Evolutionary conservation across 2,329 filamentous ascomycete species (phyloP), one percentile per base, ranked within the genome.

Genomic region (Cephalotrichum gorgonifer): DNA sequence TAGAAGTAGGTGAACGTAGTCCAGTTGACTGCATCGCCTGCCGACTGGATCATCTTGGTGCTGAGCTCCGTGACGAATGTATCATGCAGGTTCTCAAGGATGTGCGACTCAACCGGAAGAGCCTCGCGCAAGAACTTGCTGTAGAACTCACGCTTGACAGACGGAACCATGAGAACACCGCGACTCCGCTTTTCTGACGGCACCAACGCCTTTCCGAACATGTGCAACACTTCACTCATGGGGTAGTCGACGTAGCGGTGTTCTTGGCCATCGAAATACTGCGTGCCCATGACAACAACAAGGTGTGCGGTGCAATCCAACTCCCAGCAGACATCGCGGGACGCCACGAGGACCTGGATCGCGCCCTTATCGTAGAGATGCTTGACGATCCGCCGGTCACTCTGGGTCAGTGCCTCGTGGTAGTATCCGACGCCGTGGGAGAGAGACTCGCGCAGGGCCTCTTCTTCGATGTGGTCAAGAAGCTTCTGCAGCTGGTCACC

Each of bases 1-100:
- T 98, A 98, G 70, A 97, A 96, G 71, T 95, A 98, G 11, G 91
- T 96, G 63, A 96, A 97, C 0, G 93, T 97, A 33, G 89, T 88
- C 93, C 93, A 98, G 67, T 95, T 94, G 56, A 98, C 90, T 11
- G 91, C 93, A 68, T 97, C 91, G 58, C 97, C 93, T 14, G 89
- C 95, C 12, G 90, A 95, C 58, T 88, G 82, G 52, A 98, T 93
- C 64, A 90, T 95, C 72, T 89, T 91, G 17, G 89, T 95, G 72
- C 89, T 96, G 59, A 97, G 89, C 66, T 98, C 93, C 0, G 91
- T 90, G 42, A 98, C 91, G 58, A 98, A 97, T 1, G 89, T 90
- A 67, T 98, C 94, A 58, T 95, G 88, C 30, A 98, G 75, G 65
- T 89, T 95, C 50, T 86, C 83, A 62, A 95, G 87, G 28, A 98